Evolutionary conservation across 2,329 filamentous ascomycete genomes (phyloP).

Genomic region (Aspergillus costaricaensis): DNA sequence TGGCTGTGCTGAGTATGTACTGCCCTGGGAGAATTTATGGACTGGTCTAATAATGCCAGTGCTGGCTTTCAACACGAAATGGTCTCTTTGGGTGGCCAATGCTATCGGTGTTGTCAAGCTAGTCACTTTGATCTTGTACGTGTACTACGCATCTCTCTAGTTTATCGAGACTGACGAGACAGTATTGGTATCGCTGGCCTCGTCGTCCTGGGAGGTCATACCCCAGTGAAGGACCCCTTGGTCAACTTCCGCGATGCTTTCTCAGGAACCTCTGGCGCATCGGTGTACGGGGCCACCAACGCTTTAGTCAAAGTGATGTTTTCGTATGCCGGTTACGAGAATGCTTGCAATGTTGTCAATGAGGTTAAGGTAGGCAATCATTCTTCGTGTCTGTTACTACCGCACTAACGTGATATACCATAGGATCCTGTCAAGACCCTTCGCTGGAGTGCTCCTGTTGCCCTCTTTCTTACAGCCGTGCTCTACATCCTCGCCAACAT

Average conservation of each 20-base stretch:
- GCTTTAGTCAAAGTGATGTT: conserved; percentile 63
- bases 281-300: conserved; percentile 54
- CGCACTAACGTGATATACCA: background rate
- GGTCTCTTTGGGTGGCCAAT: conserved; percentile 59
- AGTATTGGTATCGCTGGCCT: conserved; percentile 61
- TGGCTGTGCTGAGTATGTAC: conserved; percentile 57
- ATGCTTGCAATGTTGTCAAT: conserved; percentile 64
- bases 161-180: background rate
- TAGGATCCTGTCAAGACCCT: conserved; percentile 60
- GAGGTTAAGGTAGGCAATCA: conserved; percentile 52
- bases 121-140: conserved; percentile 60
- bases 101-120: conserved; percentile 62
- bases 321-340: conserved; percentile 59
- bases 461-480: conserved; percentile 54
- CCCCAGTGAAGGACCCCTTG: conserved; percentile 52
- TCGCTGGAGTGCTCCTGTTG: conserved; percentile 52
- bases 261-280: conserved; percentile 48
- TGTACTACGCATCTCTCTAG: conserved; percentile 15
- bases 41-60: conserved; percentile 29
- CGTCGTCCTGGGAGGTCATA: conserved; percentile 62
- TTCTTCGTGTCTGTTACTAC: background rate
- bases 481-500: conserved; percentile 63
- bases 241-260: conserved; percentile 60
- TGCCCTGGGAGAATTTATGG: background rate
- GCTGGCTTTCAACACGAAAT: conserved; percentile 58